A percentile compares a stretch with the other conserved stretches of the same genome.
These are phyloP conservation scores for Leishmania gerbilli DNA, from an alignment of 208 protist species.

Conservation along the genomic window DNA sequence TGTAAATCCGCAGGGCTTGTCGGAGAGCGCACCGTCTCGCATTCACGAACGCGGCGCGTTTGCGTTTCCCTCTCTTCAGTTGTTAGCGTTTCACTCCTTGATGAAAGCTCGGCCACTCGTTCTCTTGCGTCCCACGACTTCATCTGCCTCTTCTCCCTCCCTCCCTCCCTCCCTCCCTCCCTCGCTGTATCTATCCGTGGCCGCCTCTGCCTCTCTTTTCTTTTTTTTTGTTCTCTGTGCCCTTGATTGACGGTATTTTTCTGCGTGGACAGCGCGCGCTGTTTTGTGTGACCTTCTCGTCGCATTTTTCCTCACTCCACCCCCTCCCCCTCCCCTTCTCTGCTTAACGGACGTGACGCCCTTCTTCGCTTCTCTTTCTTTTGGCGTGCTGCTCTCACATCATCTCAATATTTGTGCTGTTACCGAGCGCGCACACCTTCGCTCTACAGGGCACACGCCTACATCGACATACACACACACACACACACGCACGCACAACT, in stretches of 20 bases:
- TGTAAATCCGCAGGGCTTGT: neutral
- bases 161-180: no score
- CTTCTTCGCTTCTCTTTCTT: neutral
- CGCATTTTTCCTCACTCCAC: neutral
- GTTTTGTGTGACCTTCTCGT: neutral
- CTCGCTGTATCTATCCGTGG: neutral
- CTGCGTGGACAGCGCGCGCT: neutral
- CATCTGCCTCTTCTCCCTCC: no score
- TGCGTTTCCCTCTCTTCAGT: neutral
- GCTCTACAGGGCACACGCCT: neutral
- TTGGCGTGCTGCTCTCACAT: neutral
- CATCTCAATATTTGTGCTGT: neutral
- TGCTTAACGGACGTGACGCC: neutral
- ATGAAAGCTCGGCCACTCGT: neutral
- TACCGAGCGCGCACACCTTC: neutral
- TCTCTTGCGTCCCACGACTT: neutral
- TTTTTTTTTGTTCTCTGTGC: neutral
- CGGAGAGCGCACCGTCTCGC: no score
- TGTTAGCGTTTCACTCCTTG: no score
- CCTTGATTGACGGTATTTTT: neutral
- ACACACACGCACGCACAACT: neutral
- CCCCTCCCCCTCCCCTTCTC: neutral
- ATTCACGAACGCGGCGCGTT: neutral
- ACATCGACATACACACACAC: neutral
- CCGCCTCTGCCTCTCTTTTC: neutral